A percentile compares a stretch with the other conserved stretches of the same genome.
Conservation (phyloP, 2,329 filamentous ascomycete genomes). For the Verticillium zaregamsianum region DNA sequence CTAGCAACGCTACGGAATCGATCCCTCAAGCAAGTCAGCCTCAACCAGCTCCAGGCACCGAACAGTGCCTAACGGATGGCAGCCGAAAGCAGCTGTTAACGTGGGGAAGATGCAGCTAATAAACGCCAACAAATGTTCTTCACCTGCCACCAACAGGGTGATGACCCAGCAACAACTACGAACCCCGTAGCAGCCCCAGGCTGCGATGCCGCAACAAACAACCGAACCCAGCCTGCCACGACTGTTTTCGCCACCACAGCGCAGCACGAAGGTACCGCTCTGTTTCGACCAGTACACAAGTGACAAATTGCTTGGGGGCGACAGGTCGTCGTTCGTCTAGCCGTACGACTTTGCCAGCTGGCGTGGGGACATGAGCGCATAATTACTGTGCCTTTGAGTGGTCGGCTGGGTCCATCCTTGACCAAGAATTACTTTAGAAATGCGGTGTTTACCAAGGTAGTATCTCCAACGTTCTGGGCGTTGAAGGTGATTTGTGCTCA, state of each 20-base stretch:
- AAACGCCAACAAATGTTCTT: constrained; percentile 19
- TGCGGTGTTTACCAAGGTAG: neutral
- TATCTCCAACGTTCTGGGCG: neutral
- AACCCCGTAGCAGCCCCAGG: constrained; percentile 18
- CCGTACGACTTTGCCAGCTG: neutral
- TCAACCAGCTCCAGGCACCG: neutral
- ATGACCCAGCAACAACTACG: constrained; percentile 19
- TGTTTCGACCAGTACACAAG: no score
- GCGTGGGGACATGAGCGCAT: neutral
- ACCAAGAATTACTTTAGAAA: neutral
- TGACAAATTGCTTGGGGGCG: no score
- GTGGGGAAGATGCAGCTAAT: constrained; percentile 39
- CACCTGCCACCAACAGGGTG: constrained; percentile 22
- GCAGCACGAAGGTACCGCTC: no score
- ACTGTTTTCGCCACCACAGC: constrained; percentile 8
- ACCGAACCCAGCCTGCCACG: constrained; percentile 19
- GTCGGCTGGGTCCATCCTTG: neutral
- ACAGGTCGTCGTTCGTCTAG: no score
- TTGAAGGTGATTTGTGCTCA: neutral
- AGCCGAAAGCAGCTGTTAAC: constrained; percentile 28
- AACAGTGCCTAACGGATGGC: neutral
- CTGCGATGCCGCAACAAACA: constrained; percentile 6
- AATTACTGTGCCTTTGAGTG: neutral
- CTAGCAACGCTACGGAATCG: constrained; percentile 33
- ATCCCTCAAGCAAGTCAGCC: neutral